Conservation (phyloP, 768 basidiomycete genomes). For the Xerocomellus intermedius region DNA sequence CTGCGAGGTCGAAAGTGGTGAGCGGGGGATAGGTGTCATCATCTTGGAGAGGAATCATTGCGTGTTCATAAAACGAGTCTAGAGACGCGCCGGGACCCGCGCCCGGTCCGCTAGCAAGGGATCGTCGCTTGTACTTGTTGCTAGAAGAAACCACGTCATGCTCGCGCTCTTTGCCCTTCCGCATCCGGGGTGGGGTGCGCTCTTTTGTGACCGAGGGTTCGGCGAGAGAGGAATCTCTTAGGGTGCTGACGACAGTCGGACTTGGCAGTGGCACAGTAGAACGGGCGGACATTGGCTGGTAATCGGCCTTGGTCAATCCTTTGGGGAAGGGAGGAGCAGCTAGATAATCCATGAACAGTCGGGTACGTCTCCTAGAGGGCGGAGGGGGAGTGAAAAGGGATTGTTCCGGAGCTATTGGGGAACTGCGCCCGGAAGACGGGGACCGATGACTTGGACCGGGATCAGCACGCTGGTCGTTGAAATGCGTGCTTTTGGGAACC, state of each 20-base stretch:
- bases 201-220: background rate
- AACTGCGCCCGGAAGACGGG: background rate
- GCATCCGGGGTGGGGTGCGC: background rate
- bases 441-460: constrained; percentile 6
- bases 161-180: constrained; percentile 27
- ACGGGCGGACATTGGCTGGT: constrained; percentile 7
- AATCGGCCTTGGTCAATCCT: constrained; percentile 21
- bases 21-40: constrained; percentile 19
- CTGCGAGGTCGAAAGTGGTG: constrained; percentile 10
- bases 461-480: background rate
- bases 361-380: constrained; percentile 8
- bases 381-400: constrained; percentile 34
- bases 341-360: constrained; percentile 16
- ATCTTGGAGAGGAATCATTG: constrained; percentile 14
- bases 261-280: background rate
- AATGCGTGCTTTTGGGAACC: background rate
- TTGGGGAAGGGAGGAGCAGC: constrained; percentile 22
- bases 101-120: background rate
- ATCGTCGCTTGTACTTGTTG: background rate
- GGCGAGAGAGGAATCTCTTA: background rate
- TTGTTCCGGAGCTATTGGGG: constrained; percentile 9
- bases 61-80: constrained; percentile 13
- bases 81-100: background rate
- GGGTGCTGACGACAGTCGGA: background rate
- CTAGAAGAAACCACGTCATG: background rate